Conservation (phyloP, 192 early-diverging fungal species). For the Backusella tuberculispora region DNA sequence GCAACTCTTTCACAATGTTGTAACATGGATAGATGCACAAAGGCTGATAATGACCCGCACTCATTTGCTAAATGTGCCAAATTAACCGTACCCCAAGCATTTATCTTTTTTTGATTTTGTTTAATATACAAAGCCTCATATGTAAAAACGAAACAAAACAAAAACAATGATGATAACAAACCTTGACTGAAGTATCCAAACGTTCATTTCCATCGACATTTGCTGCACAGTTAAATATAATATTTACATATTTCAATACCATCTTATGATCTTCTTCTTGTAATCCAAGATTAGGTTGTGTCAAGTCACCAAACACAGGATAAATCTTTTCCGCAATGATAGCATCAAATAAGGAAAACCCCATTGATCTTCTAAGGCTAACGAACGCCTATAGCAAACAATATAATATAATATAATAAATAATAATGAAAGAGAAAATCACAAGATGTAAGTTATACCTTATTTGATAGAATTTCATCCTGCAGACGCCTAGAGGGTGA, state of each 20-base stretch:
- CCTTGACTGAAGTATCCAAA: constrained; percentile 51
- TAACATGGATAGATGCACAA: constrained; percentile 36
- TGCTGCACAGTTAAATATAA: constrained; percentile 55
- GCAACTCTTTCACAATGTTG: constrained; percentile 5
- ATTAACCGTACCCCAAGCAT: constrained; percentile 36
- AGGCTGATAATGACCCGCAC: constrained; percentile 32
- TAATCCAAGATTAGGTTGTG: constrained; percentile 40
- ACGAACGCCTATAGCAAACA: constrained; percentile 45
- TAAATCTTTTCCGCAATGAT: constrained; percentile 46
- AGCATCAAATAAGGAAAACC: constrained; percentile 39
- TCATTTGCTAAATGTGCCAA: constrained; percentile 37
- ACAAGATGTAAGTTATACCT: constrained; percentile 11
- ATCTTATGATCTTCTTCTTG: constrained; percentile 41
- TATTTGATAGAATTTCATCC: constrained; percentile 41
- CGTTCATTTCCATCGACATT: constrained; percentile 50
- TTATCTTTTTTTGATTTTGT: constrained; percentile 21
- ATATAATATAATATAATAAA: no score
- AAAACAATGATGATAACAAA: constrained; percentile 17
- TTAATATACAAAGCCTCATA: neutral
- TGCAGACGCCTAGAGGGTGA: constrained; percentile 29
- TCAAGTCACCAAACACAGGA: constrained; percentile 48
- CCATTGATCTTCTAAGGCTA: constrained; percentile 39
- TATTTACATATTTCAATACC: constrained; percentile 43
- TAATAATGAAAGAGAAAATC: neutral
- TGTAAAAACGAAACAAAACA: constrained; percentile 2